A percentile compares a stretch with the other conserved stretches of the same genome.
Conservation (phyloP, 352 stramenopile genomes). For the Pythium apleroticum region DNA sequence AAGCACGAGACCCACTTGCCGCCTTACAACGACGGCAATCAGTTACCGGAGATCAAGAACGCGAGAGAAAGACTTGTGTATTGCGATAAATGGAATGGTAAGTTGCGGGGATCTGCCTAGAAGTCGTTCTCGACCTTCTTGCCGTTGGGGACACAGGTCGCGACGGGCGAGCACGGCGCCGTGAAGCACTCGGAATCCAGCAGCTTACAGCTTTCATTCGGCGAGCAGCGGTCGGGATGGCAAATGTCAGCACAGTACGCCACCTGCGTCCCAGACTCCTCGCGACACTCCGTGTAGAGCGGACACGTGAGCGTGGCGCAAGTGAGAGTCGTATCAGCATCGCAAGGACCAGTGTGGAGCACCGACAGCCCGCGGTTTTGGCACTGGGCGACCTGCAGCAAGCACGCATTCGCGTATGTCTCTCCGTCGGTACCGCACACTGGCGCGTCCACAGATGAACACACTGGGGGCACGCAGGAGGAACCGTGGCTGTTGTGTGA, state of each 20-base stretch:
- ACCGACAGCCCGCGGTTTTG: constrained; percentile 31
- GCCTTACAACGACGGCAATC: no score
- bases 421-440: constrained; percentile 36
- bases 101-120: neutral
- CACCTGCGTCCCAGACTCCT: constrained; percentile 33
- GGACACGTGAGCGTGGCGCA: constrained; percentile 53
- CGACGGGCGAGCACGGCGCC: constrained; percentile 51
- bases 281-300: constrained; percentile 39
- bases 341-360: constrained; percentile 47
- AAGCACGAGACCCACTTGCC: no score
- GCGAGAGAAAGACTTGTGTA: neutral
- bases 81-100: constrained; percentile 1
- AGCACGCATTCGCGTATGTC: constrained; percentile 40
- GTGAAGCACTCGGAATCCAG: constrained; percentile 51
- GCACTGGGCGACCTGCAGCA: constrained; percentile 34
- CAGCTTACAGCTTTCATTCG: constrained; percentile 45
- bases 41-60: neutral
- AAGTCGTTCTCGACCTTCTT: constrained; percentile 10
- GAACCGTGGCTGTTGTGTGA: constrained; percentile 9
- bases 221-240: constrained; percentile 46
- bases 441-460: constrained; percentile 30
- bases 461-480: constrained; percentile 42
- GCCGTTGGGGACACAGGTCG: constrained; percentile 47
- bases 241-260: constrained; percentile 59
- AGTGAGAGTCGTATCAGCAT: constrained; percentile 38